A percentile compares a stretch with the other conserved stretches of the same genome.
Conservation (phyloP, 495 filamentous ascomycete genomes). For the Podospora pseudocomata region DNA sequence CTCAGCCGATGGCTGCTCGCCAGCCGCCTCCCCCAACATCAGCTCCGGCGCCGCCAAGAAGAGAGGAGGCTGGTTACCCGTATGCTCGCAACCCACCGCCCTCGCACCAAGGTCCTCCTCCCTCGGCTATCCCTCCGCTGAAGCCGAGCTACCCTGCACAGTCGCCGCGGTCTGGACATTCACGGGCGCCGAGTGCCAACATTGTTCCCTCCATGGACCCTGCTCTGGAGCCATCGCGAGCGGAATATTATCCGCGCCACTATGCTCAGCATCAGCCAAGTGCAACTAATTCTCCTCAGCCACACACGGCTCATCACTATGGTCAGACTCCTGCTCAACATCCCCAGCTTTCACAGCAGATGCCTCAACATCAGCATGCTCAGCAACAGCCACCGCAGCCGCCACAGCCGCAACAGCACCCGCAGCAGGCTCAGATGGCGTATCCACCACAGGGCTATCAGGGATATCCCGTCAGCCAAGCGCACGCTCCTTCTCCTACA, state of each 20-base stretch:
- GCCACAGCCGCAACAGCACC: constrained; percentile 16
- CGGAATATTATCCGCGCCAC: constrained; percentile 44
- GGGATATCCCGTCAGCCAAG: constrained; percentile 18
- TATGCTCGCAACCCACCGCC: constrained; percentile 35
- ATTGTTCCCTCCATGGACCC: constrained; percentile 34
- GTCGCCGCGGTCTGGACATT: constrained; percentile 41
- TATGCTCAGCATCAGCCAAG: constrained; percentile 34
- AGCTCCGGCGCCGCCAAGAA: constrained; percentile 32
- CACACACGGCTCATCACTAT: constrained; percentile 42
- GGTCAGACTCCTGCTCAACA: constrained; percentile 31
- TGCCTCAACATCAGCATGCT: constrained; percentile 26
- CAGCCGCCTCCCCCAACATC: constrained; percentile 34
- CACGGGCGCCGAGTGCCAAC: constrained; percentile 35
- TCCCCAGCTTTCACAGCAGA: constrained; percentile 15
- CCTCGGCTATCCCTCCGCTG: constrained; percentile 44
- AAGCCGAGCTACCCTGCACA: constrained; percentile 42
- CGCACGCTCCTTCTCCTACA: constrained; percentile 28
- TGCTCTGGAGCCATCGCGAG: constrained; percentile 22
- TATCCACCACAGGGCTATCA: constrained; percentile 12
- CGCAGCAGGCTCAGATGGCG: constrained; percentile 1
- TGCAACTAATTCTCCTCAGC: constrained; percentile 39
- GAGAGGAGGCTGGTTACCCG: constrained; percentile 35
- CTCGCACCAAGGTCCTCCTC: constrained; percentile 28
- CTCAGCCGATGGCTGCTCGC: constrained; percentile 37
- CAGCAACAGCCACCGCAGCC: constrained; percentile 19